Base-by-base conservation (phyloP, 1,139 yeast genomes). In the Geotrichum reessii region DNA sequence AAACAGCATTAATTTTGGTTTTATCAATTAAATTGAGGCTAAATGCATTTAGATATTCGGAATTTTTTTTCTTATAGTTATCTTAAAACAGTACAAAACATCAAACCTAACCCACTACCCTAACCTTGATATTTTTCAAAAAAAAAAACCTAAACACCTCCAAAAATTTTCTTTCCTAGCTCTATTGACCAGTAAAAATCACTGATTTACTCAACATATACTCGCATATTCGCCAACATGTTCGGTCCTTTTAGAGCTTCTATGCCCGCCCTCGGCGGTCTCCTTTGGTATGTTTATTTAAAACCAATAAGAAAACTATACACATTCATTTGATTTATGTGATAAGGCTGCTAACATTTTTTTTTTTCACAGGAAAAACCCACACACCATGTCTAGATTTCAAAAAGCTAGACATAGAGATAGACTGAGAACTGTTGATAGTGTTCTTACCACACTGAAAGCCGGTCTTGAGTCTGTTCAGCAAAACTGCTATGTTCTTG, bases 331-430 rank as follows among this genome's bases (percentile, higher is more conserved):
- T 44, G 42, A 28, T 19, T 12, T 8, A 25, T 42, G 42, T n/a
- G 3, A 25, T 31, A 14, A 40, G n/a, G 7, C 37, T 25, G 53
- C 22, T 44, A 24, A 24, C 40, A 7, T 44, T 48, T 33, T 48
- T 19, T 17, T 49, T 55, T 31, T 28, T 55, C n/a, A n/a, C n/a
- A 76, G 81, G 81, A 86, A 85, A 71, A 78, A 76, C 57, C 87
- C 91, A 61, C 84, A 85, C 75, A 83, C 95, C 66, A 79, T 93
- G 81, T 88, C 97, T 5, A 76, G 78, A 50, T 83, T 82, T 19
- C 97, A 92, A 70, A 93, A 93, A 74, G 80, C 80, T 63, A 81
- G 98, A 68, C 90, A 89, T 69, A 82, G 98, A 75, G 79, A 81
- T 64, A 82, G 99, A 73, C 80, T 93, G 82, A 82, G 81, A 70